phyloP scores from a whole-genome alignment of 176 grass and related monocot genomes.

The Eleusine indica region DNA sequence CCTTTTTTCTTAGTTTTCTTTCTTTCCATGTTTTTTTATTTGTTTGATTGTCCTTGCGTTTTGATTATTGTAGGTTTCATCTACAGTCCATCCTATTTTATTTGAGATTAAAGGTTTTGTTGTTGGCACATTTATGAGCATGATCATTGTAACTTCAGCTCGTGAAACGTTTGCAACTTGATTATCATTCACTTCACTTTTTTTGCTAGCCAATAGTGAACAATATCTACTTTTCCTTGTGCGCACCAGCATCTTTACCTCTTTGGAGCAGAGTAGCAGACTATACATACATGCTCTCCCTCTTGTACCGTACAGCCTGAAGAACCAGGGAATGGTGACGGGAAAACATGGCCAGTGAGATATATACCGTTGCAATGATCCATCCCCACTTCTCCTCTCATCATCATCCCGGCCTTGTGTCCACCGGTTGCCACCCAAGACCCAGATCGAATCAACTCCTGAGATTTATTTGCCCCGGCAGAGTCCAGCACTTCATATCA shows the following conservation, averaged over 20 bases:
- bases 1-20: too few species aligned
- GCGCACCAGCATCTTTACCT: not conserved
- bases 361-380: not conserved
- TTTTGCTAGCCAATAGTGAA: not conserved
- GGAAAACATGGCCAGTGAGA: not conserved
- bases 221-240: not conserved
- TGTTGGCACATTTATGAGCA: not conserved
- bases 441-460: constrained; percentile 4
- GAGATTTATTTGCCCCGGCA: not conserved
- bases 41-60: too few species aligned
- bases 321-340: not conserved
- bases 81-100: too few species aligned
- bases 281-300: too few species aligned
- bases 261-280: not conserved
- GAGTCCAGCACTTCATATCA: not conserved
- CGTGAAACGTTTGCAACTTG: not conserved
- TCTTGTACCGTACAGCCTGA: too few species aligned
- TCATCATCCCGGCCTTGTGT: not conserved
- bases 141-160: constrained; percentile 20
- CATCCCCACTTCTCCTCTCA: not conserved
- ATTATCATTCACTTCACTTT: not conserved
- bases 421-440: constrained; percentile 5
- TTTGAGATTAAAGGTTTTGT: too few species aligned
- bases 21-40: too few species aligned
- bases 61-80: too few species aligned